phyloP scores from a whole-genome alignment of 2,329 filamentous ascomycete species.

The Aspergillus pseudoglaucus region DNA sequence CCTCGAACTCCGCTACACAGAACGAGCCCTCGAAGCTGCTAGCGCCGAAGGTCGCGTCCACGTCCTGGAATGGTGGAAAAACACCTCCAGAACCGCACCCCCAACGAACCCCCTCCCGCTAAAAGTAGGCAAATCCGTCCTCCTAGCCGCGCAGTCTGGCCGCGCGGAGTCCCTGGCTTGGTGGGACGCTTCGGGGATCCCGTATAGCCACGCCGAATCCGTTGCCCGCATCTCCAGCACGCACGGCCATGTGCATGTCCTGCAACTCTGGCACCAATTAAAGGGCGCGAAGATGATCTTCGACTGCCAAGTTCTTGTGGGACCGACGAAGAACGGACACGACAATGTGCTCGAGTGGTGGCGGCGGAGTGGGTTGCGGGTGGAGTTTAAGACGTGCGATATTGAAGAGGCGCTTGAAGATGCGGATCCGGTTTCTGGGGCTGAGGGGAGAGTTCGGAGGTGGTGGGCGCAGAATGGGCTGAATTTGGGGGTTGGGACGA shows the following conservation, averaged over 20 bases:
- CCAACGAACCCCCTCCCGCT: conserved; percentile 49
- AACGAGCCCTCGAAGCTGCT: conserved; percentile 79
- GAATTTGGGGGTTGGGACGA: conserved; percentile 73
- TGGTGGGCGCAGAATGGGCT: conserved; percentile 88
- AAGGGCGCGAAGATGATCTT: conserved; percentile 73
- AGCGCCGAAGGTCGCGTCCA: conserved; percentile 76
- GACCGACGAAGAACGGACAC: conserved; percentile 80
- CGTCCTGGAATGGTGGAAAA: conserved; percentile 90
- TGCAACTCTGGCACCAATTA: conserved; percentile 73
- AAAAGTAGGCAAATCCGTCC: conserved; percentile 77
- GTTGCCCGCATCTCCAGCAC: conserved; percentile 79
- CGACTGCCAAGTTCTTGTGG: conserved; percentile 75
- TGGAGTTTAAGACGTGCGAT: conserved; percentile 92
- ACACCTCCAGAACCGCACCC: conserved; percentile 56
- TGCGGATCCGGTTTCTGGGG: conserved; percentile 56
- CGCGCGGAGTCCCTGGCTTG: conserved; percentile 71
- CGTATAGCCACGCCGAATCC: conserved; percentile 70
- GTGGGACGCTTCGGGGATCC: conserved; percentile 79
- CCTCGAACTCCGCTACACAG: conserved; percentile 75
- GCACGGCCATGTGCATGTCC: conserved; percentile 74
- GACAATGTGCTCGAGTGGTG: conserved; percentile 87
- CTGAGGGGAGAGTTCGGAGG: conserved; percentile 64
- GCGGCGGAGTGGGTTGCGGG: conserved; percentile 63
- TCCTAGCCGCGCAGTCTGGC: conserved; percentile 77
- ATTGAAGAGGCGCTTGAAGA: conserved; percentile 94